phyloP scores from a whole-genome alignment of 164 flowering plant species.

The Houttuynia cordata region DNA sequence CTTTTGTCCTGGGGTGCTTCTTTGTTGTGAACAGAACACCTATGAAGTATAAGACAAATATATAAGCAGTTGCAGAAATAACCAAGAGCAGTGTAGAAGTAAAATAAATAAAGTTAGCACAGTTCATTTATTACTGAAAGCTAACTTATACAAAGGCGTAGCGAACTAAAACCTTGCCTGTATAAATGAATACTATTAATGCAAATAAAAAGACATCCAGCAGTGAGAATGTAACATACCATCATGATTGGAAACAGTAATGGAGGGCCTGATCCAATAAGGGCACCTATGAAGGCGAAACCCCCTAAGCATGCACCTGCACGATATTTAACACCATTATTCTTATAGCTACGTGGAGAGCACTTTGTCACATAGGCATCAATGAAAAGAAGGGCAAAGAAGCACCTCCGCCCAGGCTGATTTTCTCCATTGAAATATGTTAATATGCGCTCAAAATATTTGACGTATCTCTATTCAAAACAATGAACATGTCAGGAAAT shows the following conservation, averaged over 20 bases:
- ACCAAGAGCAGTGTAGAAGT: neutral
- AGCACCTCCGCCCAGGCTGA: constrained; percentile 90
- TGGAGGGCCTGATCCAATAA: constrained; percentile 93
- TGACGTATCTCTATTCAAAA: constrained; percentile 73
- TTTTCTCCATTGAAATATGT: constrained; percentile 85
- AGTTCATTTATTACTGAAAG: neutral
- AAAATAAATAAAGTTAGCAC: neutral
- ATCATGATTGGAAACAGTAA: constrained; percentile 83
- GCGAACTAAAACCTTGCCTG: neutral
- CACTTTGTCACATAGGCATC: neutral
- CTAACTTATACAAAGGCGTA: neutral
- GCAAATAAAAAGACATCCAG: no score
- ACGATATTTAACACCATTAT: constrained; percentile 3
- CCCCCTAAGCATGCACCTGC: constrained; percentile 96
- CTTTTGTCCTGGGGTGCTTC: constrained; percentile 87
- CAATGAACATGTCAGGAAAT: constrained; percentile 6
- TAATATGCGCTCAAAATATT: constrained; percentile 80
- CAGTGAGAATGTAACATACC: constrained; percentile 21
- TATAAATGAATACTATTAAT: no score
- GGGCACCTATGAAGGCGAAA: constrained; percentile 96
- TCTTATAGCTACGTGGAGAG: neutral
- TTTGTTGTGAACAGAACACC: constrained; percentile 86
- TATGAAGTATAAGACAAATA: constrained; percentile 9
- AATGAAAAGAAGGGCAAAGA: neutral
- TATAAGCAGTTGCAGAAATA: neutral